Conservation (phyloP, 331 rosid genomes). For the Arachis monticola region DNA sequence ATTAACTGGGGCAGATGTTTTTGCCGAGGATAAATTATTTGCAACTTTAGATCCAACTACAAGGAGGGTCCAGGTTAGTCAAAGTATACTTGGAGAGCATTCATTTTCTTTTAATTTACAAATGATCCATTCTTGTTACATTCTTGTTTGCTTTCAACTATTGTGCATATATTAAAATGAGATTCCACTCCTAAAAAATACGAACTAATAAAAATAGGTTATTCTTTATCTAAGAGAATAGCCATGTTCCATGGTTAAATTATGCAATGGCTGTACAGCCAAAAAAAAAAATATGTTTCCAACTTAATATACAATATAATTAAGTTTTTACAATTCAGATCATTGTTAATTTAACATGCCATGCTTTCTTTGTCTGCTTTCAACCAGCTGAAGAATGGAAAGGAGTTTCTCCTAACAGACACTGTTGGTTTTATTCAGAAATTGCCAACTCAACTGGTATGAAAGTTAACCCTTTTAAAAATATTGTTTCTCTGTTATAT, state of each 20-base stretch:
- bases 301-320: constrained; percentile 16
- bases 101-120: constrained; percentile 3
- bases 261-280: constrained; percentile 10
- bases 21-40: constrained; percentile 92
- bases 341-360: constrained; percentile 34
- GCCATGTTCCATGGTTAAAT: constrained; percentile 17
- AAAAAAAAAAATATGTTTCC: too few relatives aligned
- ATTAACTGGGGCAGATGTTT: constrained; percentile 93
- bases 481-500: constrained; percentile 27
- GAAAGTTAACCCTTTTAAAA: constrained; percentile 43
- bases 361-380: constrained; percentile 38
- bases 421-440: constrained; percentile 99
- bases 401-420: constrained; percentile 91
- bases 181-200: not conserved
- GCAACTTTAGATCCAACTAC: constrained; percentile 99
- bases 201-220: too few relatives aligned
- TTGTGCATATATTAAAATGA: constrained; percentile 1
- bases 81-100: constrained; percentile 37
- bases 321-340: constrained; percentile 31
- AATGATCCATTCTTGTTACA: constrained; percentile 7
- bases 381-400: constrained; percentile 84
- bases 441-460: constrained; percentile 91
- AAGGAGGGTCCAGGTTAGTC: constrained; percentile 91
- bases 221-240: not conserved
- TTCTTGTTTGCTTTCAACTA: constrained; percentile 33